Base-by-base conservation (phyloP, 257 asterid genomes). In the Solanum pennellii region DNA sequence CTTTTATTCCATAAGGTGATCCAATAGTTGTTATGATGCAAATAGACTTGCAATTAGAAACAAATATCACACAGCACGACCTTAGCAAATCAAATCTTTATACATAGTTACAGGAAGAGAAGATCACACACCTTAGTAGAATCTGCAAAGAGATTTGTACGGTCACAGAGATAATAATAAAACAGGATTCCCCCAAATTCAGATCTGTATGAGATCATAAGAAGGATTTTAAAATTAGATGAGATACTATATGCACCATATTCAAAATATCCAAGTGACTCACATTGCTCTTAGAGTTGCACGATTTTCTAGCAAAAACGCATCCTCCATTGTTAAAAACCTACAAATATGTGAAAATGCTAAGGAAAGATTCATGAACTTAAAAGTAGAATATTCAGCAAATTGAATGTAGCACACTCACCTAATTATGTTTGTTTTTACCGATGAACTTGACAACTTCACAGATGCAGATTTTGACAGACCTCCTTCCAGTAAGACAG, bases 111-210 rank as follows among this genome's bases (percentile, higher is more conserved):
- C 66, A 27, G 25, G 39, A 79, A 79, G 11, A 86, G 44, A 86
- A 69, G 25, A 83, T 11, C 82, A 56, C 88, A 89, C 79, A 95
- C 99, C 99, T 97, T 95, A 74, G 93, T 92, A 41, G 99, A 94
- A 89, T 95, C 98, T 82, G 96, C 94, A 91, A 97, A 92, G 52
- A 97, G 37, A 88, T 91, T 90, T 86, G 99, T 97, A 29, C 99
- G 98, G 90, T 97, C 99, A 77, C 98, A 95, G 39, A 95, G 47
- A 95, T 94, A 97, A 89, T 93, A 95, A 88, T 94, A 97, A 92
- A 93, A 87, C 87, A 97, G 89, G 86, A 97, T 94, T 89, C 92
- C 95, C 84, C 98, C 99, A 86, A 95, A 93, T 92, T 97, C 99
- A 84, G 99, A 92, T 97, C 99, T 97, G 93, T 89, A 87, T 39